Percentiles rank a stretch among this genome's conserved stretches.
Evolutionary conservation across 805 yeast species (phyloP).

Genomic region (Candida insectalens): DNA sequence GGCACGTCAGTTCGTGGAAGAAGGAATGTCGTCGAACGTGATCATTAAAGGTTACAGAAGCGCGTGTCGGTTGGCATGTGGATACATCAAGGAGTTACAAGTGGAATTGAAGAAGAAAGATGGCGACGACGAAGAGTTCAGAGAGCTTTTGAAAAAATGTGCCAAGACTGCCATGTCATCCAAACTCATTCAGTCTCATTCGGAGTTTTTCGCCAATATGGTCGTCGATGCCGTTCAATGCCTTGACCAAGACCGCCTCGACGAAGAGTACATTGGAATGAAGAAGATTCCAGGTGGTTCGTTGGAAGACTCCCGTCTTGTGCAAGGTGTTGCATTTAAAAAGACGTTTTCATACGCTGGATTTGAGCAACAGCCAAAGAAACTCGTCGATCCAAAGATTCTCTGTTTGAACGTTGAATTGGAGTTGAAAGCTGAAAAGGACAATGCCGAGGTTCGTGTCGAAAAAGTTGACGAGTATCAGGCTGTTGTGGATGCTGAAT

Average conservation of each 20-base stretch:
- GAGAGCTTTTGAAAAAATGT: slow-evolving; percentile 77
- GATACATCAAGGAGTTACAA: slow-evolving; percentile 63
- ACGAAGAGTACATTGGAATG: slow-evolving; percentile 86
- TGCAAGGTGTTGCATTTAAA: slow-evolving; percentile 94
- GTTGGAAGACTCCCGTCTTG: slow-evolving; percentile 83
- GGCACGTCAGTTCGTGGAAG: slow-evolving; percentile 84
- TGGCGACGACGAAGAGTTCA: slow-evolving; percentile 36
- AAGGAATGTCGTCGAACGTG: slow-evolving; percentile 87
- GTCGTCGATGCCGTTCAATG: slow-evolving; percentile 91
- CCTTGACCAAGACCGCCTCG: slow-evolving; percentile 75
- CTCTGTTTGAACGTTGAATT: slow-evolving; percentile 83
- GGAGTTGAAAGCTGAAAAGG: slow-evolving; percentile 96
- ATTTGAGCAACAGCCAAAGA: slow-evolving; percentile 96
- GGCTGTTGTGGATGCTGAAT: slow-evolving; percentile 97
- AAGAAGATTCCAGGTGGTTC: slow-evolving; percentile 95
- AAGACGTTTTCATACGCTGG: slow-evolving; percentile 98
- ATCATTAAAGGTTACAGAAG: slow-evolving; percentile 80
- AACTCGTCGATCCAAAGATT: slow-evolving; percentile 69
- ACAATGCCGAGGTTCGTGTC: slow-evolving; percentile 96
- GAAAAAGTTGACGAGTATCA: slow-evolving; percentile 92
- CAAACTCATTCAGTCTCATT: slow-evolving; percentile 79
- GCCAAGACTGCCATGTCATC: slow-evolving; percentile 98
- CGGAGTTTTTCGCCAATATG: slow-evolving; percentile 88
- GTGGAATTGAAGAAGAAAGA: slow-evolving; percentile 47
- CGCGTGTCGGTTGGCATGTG: slow-evolving; percentile 72